Evolutionary conservation across 2,329 filamentous ascomycete species (phyloP), one percentile per base, ranked within the genome.

Genomic region (Zelopaecilomyces penicillatus): DNA sequence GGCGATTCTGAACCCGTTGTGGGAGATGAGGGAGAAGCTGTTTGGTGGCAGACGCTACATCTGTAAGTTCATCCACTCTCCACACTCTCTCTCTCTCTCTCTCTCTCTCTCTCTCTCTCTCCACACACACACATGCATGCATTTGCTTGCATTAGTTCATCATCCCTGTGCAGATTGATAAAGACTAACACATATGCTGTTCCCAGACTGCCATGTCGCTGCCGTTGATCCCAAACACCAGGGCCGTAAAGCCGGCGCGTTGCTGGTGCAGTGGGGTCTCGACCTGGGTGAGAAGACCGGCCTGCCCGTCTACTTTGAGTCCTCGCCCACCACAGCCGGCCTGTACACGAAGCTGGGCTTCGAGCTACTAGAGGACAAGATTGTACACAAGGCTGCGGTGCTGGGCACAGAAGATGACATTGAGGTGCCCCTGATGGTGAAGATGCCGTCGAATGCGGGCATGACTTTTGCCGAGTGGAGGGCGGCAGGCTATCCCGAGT

Each of bases 341-440:
- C 56, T 75, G 29, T 75, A 75, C 54, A 58, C 65, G 46, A 73
- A 66, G 48, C 61, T 70, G 51, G 71, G 71, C 3, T 75, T 71
- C 51, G 57, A 60, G 41, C 57, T 57, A 42, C 52, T 73, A 5
- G 59, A 63, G 3, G 61, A 67, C 35, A 65, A 58, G 11, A 54
- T 68, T 19, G 59, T 69, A 6, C 67, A 70, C 55, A 63, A 60
- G 43, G 56, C 58, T 26, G 58, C 60, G 26, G 46, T 63, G 4
- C 50, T 68, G 41, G 62, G 59, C 4, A 60, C 60, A 3, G 57
- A 61, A 6, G 46, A 53, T 28, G 66, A 68, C 32, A 56, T 68
- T 5, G 58, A 60, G 39, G 63, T 67, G 37, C 67, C 67, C 1
- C 55, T 69, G 10, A 69, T 69, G 66, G 62, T 68, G 30, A 61